Conservation (phyloP, 345 rosid species). For the Kernera saxatilis region DNA sequence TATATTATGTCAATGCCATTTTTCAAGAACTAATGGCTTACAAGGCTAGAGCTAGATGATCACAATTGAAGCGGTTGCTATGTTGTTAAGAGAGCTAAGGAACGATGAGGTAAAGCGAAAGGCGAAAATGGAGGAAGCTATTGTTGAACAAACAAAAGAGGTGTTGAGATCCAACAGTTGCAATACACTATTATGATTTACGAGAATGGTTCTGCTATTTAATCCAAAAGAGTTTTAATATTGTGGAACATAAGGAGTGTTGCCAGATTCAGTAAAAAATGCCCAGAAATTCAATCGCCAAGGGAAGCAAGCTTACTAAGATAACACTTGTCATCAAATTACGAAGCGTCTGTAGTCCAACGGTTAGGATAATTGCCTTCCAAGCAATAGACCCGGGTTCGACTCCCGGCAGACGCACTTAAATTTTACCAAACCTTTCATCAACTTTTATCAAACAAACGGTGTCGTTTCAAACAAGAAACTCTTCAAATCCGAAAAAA, state of each 20-base stretch:
- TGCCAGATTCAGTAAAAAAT: too few relatives aligned
- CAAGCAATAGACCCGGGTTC: constrained; percentile 89
- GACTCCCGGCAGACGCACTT: constrained; percentile 93
- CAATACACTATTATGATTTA: not conserved
- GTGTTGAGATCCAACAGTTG: not conserved
- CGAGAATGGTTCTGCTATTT: not conserved
- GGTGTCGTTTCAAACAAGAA: too few relatives aligned
- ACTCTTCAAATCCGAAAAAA: too few relatives aligned
- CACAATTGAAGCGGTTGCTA: constrained; percentile 8
- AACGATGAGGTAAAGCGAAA: not conserved
- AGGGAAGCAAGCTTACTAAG: not conserved
- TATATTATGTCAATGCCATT: not conserved
- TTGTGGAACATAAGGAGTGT: not conserved
- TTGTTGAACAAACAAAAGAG: not conserved
- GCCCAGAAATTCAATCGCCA: too few relatives aligned
- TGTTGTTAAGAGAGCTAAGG: not conserved
- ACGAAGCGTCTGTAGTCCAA: constrained; percentile 68
- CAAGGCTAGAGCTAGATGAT: constrained; percentile 5
- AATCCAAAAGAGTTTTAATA: not conserved
- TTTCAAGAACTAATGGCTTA: not conserved
- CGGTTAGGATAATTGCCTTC: constrained; percentile 93
- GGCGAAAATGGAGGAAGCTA: not conserved
- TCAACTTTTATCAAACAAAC: too few relatives aligned
- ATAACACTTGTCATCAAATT: too few relatives aligned
- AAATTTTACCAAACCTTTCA: too few relatives aligned